Conservation (phyloP, 176 grass and related monocot genomes). For the Canna indica region DNA sequence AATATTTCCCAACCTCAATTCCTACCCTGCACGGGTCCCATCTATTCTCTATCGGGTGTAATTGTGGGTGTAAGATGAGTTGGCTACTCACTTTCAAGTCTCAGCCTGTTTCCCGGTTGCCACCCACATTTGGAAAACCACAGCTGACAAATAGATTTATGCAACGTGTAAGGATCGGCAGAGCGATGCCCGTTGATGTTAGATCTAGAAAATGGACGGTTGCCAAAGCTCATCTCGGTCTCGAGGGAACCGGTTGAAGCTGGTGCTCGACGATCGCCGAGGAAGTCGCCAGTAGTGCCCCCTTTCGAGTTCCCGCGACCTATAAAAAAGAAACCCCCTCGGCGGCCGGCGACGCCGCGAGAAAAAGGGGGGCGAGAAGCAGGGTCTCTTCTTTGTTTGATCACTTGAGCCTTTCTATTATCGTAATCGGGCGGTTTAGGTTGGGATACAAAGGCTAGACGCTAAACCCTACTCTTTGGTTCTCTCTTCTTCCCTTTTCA, state of each 20-base stretch:
- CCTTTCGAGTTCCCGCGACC: constrained; percentile 4
- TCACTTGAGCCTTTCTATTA: neutral
- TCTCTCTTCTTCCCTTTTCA: neutral
- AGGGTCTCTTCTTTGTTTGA: neutral
- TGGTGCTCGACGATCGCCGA: neutral
- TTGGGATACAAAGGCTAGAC: neutral
- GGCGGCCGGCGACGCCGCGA: neutral
- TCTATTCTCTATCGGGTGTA: neutral
- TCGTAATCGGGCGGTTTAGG: too few relatives aligned
- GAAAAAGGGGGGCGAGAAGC: neutral
- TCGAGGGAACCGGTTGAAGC: neutral
- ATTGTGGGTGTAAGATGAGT: neutral
- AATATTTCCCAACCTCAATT: neutral
- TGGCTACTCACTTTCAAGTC: neutral
- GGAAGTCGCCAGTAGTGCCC: neutral
- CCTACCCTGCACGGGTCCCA: neutral
- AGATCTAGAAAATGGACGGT: too few relatives aligned
- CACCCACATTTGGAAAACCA: too few relatives aligned
- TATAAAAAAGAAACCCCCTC: neutral
- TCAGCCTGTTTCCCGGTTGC: neutral
- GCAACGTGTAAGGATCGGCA: too few relatives aligned
- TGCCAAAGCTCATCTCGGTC: neutral
- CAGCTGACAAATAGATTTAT: too few relatives aligned
- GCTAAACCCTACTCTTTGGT: neutral
- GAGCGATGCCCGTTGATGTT: too few relatives aligned